A percentile compares a stretch with the other conserved stretches of the same genome.
These are phyloP conservation scores for Biscogniauxia sp. DNA, from an alignment of 2,329 filamentous ascomycete species.

Conservation along the genomic window DNA sequence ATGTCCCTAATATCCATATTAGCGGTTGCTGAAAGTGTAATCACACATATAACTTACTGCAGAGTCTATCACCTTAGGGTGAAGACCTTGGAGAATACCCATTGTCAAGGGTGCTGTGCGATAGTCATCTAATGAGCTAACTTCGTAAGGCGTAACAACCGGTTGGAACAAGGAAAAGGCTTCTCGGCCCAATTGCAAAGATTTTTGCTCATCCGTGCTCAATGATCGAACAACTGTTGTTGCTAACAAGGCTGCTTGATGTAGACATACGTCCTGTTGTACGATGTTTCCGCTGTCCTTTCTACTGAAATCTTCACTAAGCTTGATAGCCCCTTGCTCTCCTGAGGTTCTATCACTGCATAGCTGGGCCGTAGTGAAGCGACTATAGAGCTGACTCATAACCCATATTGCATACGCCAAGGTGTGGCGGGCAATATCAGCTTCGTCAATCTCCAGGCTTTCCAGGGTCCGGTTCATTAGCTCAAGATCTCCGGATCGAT, in stretches of 20 bases:
- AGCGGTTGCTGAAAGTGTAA: constrained; percentile 1
- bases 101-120: constrained; percentile 30
- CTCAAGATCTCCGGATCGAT: constrained; percentile 10
- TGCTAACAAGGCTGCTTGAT: constrained; percentile 28
- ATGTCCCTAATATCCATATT: constrained; percentile 17
- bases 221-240: constrained; percentile 26
- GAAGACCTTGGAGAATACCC: constrained; percentile 31
- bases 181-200: constrained; percentile 21
- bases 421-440: constrained; percentile 12
- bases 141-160: not conserved
- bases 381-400: constrained; percentile 29
- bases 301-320: constrained; percentile 17
- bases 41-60: constrained; percentile 19
- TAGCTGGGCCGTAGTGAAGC: constrained; percentile 20
- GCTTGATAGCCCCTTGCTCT: constrained; percentile 7
- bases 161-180: constrained; percentile 26
- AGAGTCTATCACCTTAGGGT: constrained; percentile 21
- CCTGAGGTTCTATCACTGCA: not conserved
- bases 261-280: constrained; percentile 26
- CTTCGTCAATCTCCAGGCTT: constrained; percentile 6
- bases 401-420: constrained; percentile 28
- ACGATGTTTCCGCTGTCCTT: not conserved
- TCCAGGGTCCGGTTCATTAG: constrained; percentile 8
- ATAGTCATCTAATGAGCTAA: constrained; percentile 23
- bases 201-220: constrained; percentile 25